Evolutionary conservation across 108 stramenopile species (phyloP), one percentile per base, ranked within the genome.

Genomic region (Cyclostephanos tholiformis): DNA sequence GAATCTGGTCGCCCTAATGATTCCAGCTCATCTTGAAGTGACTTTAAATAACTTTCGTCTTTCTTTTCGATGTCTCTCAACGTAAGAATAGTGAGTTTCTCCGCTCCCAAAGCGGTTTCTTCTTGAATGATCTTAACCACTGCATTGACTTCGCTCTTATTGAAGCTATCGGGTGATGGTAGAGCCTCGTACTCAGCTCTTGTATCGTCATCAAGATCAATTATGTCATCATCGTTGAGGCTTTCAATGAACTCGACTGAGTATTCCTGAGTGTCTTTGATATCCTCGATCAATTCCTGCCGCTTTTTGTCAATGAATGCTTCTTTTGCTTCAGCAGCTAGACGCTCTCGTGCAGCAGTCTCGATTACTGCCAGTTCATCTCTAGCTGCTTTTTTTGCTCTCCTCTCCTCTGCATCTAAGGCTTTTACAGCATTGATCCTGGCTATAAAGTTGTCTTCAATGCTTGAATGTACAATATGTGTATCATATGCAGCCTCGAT

Each of bases 401-500:
- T 71, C 12, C 88, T 81, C 63, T 91, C 84, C 67, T 95, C 94
- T 22, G 77, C 72, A 49, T 92, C 91, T 29, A 95, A 67, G 0
- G 89, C 85, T 69, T 95, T 95, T 30, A 88, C 68, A n/a, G 94
- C 91, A 82, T 80, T 90, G 8, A 77, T 85, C 64, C 91, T 79
- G 69, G 84, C 84, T 62, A 90, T 91, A 74, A 88, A 84, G 66
- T 95, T 95, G 9, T 87, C 86, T 62, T 87, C 87, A 14, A 95
- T 89, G n/a, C 82, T 85, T 50, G 84, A 84, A 58, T 89, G 80
- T 4, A 92, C 72, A 63, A 79, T 83, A 27, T 64, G 66, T 22
- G 94, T 85, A 63, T 95, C 94, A 51, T 95, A 95, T 25, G 91
- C 90, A 44, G 91, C 87, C 59, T 95, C 94, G 58, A 95, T 87